phyloP scores from a whole-genome alignment of 768 basidiomycete genomes.

The Tylopilus rubrobrunneus region DNA sequence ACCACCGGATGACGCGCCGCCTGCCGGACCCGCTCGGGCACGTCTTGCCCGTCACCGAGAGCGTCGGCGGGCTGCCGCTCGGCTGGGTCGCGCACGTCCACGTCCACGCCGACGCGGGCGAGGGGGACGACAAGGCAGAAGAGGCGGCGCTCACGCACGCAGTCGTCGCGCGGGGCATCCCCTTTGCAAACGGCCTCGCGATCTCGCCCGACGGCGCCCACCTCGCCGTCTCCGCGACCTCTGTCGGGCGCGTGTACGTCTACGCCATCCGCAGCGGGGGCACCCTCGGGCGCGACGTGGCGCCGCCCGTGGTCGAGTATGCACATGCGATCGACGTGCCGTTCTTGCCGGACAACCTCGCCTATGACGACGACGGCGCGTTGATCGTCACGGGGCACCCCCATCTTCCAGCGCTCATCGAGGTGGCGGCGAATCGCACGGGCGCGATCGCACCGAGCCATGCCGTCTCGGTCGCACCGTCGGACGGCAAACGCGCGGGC shows the following conservation, averaged over 20 bases:
- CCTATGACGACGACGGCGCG: constrained; percentile 42
- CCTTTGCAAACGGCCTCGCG: constrained; percentile 70
- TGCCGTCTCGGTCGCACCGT: constrained; percentile 42
- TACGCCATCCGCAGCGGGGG: constrained; percentile 34
- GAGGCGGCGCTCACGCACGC: constrained; percentile 31
- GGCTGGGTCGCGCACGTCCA: constrained; percentile 57
- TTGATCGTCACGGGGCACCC: constrained; percentile 67
- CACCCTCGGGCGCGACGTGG: too few species aligned
- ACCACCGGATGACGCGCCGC: constrained; percentile 65
- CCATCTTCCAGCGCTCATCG: constrained; percentile 49
- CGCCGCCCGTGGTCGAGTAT: constrained; percentile 28
- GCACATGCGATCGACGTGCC: constrained; percentile 45
- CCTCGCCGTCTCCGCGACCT: constrained; percentile 57
- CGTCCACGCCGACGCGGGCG: constrained; percentile 21
- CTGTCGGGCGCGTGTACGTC: constrained; percentile 43
- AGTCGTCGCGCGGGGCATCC: constrained; percentile 44
- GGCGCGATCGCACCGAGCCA: constrained; percentile 50
- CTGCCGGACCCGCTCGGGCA: constrained; percentile 46
- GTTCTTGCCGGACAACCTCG: constrained; percentile 60
- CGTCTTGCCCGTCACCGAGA: constrained; percentile 52
- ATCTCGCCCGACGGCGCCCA: constrained; percentile 47
- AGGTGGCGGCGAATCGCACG: constrained; percentile 43
- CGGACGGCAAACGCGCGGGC: constrained; percentile 7
- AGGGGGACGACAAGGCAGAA: constrained; percentile 19
- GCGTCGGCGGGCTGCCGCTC: constrained; percentile 52